phyloP scores from a whole-genome alignment of 345 rosid species.

The Acer negundo region DNA sequence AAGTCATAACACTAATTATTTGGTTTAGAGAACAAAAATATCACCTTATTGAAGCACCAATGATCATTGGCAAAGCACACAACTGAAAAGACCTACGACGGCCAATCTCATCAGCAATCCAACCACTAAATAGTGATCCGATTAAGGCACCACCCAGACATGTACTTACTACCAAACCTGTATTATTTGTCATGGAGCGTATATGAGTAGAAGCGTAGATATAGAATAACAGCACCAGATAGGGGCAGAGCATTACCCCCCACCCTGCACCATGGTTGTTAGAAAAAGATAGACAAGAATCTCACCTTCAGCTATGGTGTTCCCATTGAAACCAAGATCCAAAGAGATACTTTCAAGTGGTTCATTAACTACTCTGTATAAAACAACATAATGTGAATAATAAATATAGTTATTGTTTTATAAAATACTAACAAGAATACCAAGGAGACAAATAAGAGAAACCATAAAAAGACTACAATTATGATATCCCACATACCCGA shows the following conservation, averaged over 20 bases:
- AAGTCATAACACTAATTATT: slow-evolving; percentile 15
- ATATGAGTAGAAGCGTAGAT: not conserved
- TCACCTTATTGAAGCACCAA: slow-evolving; percentile 86
- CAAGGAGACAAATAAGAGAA: not conserved
- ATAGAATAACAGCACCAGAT: not conserved
- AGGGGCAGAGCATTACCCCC: not conserved
- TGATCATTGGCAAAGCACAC: slow-evolving; percentile 83
- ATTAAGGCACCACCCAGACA: slow-evolving; percentile 88
- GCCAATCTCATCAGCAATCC: slow-evolving; percentile 82
- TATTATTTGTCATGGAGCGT: slow-evolving; percentile 21
- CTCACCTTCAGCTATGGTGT: slow-evolving; percentile 92
- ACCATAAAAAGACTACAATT: not conserved
- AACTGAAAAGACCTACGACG: slow-evolving; percentile 90
- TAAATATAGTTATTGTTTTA: not conserved
- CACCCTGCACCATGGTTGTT: not conserved
- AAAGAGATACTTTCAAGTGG: slow-evolving; percentile 89
- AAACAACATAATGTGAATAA: slow-evolving; percentile 3
- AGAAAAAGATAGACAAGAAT: not conserved
- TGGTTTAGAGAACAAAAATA: slow-evolving; percentile 6
- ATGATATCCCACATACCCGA: slow-evolving; percentile 64
- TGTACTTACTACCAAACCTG: slow-evolving; percentile 93
- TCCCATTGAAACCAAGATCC: slow-evolving; percentile 88
- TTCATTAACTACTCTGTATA: slow-evolving; percentile 85
- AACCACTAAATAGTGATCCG: slow-evolving; percentile 86
- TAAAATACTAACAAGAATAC: slow-evolving; percentile 1